Evolutionary conservation across 2,329 filamentous ascomycete genomes (phyloP), one percentile per base, ranked within the genome.

Genomic region (Scedosporium minutisporum): DNA sequence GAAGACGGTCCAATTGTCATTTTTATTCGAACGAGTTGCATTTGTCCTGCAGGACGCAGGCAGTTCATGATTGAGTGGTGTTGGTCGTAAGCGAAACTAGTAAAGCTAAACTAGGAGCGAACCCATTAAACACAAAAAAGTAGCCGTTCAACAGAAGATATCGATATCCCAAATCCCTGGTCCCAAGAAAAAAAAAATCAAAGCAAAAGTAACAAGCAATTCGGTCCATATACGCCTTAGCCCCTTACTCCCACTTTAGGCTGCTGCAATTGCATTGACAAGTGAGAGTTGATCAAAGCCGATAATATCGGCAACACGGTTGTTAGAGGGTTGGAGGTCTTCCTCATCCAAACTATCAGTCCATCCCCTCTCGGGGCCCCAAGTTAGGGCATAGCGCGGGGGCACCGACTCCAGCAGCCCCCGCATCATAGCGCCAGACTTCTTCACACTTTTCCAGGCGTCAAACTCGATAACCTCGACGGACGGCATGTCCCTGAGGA

Each of bases 301-400:
- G 14, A 61, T n/a, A 21, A 61, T 53, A 10, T 29, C 59, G 21
- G 42, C 41, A 12, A 23, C n/a, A 29, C 5, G 29, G 33, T 38
- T 38, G 33, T 61, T 44, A 51, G 42, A 9, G 14, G 44, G 23
- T 18, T 29, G 21, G 23, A 51, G 14, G 27, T 65, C 65, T 1
- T 68, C 66, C 4, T 71, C 67, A 6, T 78, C 77, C 16, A 81
- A 77, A 0, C 75, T 78, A 60, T 85, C 79, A 0, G 78, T 82
- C 88, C 88, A 91, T 3, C 85, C 85, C 64, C 86, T 77, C 67
- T 86, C 79, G 0, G 85, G 82, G 0, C 89, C 89, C 87, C 87
- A 93, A 18, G 75, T 75, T n/a, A 91, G 78, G 48, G 72, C 73
- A 65, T 82, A 80, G 25, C 80, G 74, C 18, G 78, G 76, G 6